Conservation (phyloP, 2,329 filamentous ascomycete genomes). For the Neurospora crassa region DNA sequence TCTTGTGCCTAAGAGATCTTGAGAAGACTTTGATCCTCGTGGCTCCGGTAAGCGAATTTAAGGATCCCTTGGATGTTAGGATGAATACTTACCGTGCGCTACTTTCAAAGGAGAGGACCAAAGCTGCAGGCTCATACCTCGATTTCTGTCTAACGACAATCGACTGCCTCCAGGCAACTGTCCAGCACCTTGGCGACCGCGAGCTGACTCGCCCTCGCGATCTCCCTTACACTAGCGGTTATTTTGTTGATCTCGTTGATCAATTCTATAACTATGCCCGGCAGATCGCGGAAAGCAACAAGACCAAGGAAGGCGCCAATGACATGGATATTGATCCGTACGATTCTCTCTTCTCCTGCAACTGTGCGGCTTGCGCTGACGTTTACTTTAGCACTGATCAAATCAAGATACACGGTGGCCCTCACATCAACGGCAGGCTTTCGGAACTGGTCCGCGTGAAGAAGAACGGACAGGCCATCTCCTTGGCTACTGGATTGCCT, state of each 20-base stretch:
- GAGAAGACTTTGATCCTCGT: constrained; percentile 89
- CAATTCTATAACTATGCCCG: constrained; percentile 86
- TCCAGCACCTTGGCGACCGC: constrained; percentile 74
- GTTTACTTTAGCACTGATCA: constrained; percentile 43
- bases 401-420: constrained; percentile 71
- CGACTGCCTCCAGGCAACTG: constrained; percentile 80
- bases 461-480: constrained; percentile 71
- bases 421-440: constrained; percentile 71
- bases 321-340: constrained; percentile 52
- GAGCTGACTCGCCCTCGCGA: constrained; percentile 80
- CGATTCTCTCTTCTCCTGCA: constrained; percentile 10
- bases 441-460: constrained; percentile 76
- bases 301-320: constrained; percentile 50
- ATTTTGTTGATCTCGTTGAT: constrained; percentile 92
- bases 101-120: constrained; percentile 68
- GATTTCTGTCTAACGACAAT: constrained; percentile 87
- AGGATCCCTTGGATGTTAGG: constrained; percentile 42
- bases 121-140: constrained; percentile 62
- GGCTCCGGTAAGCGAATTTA: constrained; percentile 76
- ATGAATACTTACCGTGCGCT: constrained; percentile 61
- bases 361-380: constrained; percentile 17
- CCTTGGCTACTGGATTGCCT: constrained; percentile 59
- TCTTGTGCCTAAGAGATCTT: constrained; percentile 83
- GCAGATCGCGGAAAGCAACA: constrained; percentile 67
- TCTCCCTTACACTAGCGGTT: constrained; percentile 87